Evolutionary conservation across 73 alveolate genomes (phyloP), one percentile per base, ranked within the genome.

Genomic region (Breviolum minutum): DNA sequence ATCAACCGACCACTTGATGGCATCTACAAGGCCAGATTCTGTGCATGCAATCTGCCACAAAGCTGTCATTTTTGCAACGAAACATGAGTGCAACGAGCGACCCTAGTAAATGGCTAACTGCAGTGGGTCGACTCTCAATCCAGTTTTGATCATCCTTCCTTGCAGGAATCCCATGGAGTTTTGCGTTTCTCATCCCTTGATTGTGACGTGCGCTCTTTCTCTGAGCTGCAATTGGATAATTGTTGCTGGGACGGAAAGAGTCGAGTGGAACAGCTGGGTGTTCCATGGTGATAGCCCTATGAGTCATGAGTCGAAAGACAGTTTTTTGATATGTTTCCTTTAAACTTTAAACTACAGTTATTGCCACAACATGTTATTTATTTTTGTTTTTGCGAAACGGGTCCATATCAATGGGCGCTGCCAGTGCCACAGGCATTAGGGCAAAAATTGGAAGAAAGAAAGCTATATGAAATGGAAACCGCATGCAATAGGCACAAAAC

Each of bases 191-290:
- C 98, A 13, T 93, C 98, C 29, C 92, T 93, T 87, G 98, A 93
- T 48, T 93, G 98, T 54, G 98, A 93, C 26, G 98, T 77, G 40
- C 89, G 98, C 7, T 93, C 98, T 20, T 93, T 60, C 29, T 93
- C 98, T 19, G 98, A 93, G 82, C 91, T 93, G 98, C 98, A 93
- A 82, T 87, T 93, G 48, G 98, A 93, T 91, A 93, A 93, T 54
- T 93, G 98, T 80, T 16, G 60, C 98, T 61, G 7, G 73, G 87
- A 73, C 61, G 8, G 30, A 48, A 68, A 70, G 48, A 17, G 82
- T 79, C 63, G 26, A 17, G 24, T 14, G 77, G 17, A 68, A 68
- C 77, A 17, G 77, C 17, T 68, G 77, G 77, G 17, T 17, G 2
- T 68, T 66, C 24, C 74, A 66, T 66, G 17, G 17, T n/a, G 17